A percentile compares a stretch with the other conserved stretches of the same genome.
Evolutionary conservation across 1,139 yeast genomes (phyloP).

Genomic region (Suhomyces coccinellae): DNA sequence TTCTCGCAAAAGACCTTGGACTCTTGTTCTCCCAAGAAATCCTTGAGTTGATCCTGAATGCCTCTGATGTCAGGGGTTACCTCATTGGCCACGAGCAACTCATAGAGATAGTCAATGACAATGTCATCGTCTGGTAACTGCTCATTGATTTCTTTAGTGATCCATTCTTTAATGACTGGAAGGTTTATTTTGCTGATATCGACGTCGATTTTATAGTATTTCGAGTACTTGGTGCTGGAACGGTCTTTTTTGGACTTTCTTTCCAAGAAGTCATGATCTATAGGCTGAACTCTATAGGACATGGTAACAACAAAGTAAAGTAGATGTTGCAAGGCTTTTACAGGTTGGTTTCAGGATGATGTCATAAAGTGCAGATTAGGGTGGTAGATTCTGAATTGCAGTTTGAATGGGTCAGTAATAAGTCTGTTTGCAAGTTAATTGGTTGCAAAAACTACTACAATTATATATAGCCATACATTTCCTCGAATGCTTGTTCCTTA

Average conservation of each 20-base stretch:
- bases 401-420: not conserved
- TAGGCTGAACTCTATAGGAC: constrained; percentile 22
- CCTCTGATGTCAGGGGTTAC: constrained; percentile 33
- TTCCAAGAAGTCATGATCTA: constrained; percentile 17
- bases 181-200: constrained; percentile 37
- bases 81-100: constrained; percentile 27
- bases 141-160: constrained; percentile 27
- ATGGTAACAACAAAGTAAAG: constrained; percentile 8
- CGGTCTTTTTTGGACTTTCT: constrained; percentile 9
- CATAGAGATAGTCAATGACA: constrained; percentile 42
- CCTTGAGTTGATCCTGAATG: constrained; percentile 39
- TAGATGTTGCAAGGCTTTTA: constrained; percentile 3
- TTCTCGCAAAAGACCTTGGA: constrained; percentile 35
- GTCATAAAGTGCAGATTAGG: not conserved
- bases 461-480: constrained; percentile 1
- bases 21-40: constrained; percentile 41
- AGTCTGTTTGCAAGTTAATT: constrained; percentile 2
- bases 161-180: constrained; percentile 37
- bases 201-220: constrained; percentile 24
- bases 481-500: not conserved
- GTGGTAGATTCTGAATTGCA: not conserved
- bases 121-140: constrained; percentile 51
- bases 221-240: constrained; percentile 14
- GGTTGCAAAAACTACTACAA: constrained; percentile 4
- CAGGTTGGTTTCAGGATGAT: constrained; percentile 1